Base-by-base conservation (phyloP, 2,329 filamentous ascomycete species). In the Cercospora janseana region DNA sequence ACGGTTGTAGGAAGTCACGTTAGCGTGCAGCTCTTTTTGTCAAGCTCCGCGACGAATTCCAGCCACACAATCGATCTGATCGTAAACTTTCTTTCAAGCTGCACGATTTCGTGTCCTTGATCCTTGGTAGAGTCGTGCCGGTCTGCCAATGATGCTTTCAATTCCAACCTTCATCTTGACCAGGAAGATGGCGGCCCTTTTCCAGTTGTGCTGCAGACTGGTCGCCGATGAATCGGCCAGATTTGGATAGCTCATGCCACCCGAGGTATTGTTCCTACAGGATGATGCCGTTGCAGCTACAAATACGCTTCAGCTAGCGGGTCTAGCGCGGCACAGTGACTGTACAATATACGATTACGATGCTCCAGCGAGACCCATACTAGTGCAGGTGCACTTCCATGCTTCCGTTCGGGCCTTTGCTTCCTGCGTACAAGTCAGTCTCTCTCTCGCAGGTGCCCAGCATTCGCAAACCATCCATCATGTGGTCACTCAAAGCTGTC, bases 241-340 rank as follows among this genome's bases (percentile, higher is more conserved):
- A 40, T 40, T 24, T 23, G 35, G 35, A 40, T 23, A 26, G 35
- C 35, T 26, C 35, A 40, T 40, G 35, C 35, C 35, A 40, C 35
- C 35, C 35, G 35, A 40, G 35, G 35, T 26, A 40, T 40, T 23
- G 21, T 24, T 40, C 35, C 21, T 38, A 38, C 35, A 24, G 35
- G 35, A 26, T 20, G 12, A 24, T 40, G 35, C 21, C 35, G 35
- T 40, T 26, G 6, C 21, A 40, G 35, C 35, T 40, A 23, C 16
- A 4, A 15, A 24, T 40, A 40, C 21, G 35, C 20, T 40, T 40
- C 21, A 23, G 26, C 35, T 40, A 40, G 26, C 23, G n/a, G 12
- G 35, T 13, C 21, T 38, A 23, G 34, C 26, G 35, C 35, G 35
- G 20, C 34, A 20, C 12, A 12, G 34, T 37, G 34, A 37, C 34